A percentile compares a stretch with the other conserved stretches of the same genome.
These are phyloP conservation scores for Rhizomucor pusillus DNA, from an alignment of 371 early-diverging fungal species.

Conservation along the genomic window DNA sequence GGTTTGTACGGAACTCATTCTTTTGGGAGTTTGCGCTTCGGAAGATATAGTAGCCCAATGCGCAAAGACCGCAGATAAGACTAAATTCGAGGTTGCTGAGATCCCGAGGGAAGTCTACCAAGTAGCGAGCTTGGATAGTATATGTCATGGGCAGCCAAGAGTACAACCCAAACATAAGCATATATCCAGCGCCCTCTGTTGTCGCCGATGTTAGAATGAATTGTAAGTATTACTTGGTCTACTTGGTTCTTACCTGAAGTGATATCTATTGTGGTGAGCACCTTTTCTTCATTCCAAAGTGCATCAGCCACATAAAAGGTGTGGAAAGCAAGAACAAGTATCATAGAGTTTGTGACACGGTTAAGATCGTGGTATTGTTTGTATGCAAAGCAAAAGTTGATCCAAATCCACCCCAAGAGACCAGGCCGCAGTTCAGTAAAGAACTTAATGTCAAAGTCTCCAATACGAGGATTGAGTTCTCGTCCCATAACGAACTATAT, in stretches of 20 bases:
- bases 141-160: constrained; percentile 94
- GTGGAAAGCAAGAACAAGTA: constrained; percentile 73
- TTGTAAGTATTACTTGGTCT: neutral
- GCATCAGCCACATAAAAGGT: constrained; percentile 85
- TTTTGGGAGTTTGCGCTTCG: constrained; percentile 90
- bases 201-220: neutral
- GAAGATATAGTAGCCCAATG: constrained; percentile 82
- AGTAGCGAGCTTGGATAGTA: constrained; percentile 86
- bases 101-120: constrained; percentile 66
- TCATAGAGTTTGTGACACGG: constrained; percentile 76
- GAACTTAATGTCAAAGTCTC: constrained; percentile 88
- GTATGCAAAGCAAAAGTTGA: constrained; percentile 75
- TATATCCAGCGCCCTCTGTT: constrained; percentile 91
- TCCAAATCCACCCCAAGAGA: constrained; percentile 78
- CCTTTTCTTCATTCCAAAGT: constrained; percentile 75
- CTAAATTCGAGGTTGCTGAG: constrained; percentile 47
- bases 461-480: constrained; percentile 85
- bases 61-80: constrained; percentile 57
- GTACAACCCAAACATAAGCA: constrained; percentile 88
- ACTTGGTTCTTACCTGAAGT: constrained; percentile 48
- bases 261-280: constrained; percentile 94
- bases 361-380: constrained; percentile 72
- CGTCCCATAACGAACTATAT: constrained; percentile 75
- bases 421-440: constrained; percentile 93
- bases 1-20: constrained; percentile 83